Evolutionary conservation across 768 basidiomycete genomes (phyloP).

Genomic region (Hygrocybe coccinea): DNA sequence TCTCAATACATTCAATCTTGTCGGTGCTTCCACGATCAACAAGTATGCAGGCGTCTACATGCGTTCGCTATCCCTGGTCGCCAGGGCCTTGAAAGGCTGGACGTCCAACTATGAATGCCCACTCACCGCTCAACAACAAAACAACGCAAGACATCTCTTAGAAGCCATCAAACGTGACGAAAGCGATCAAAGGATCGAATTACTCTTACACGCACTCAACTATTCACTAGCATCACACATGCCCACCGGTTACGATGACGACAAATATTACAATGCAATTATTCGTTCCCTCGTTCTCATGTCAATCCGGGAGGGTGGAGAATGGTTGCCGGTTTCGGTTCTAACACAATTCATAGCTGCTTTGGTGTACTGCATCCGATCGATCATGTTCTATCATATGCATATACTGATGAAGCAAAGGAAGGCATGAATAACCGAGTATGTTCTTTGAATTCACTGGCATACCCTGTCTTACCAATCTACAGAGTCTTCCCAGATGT

Average conservation of each 20-base stretch:
- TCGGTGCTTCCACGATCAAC: neutral
- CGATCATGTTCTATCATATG: constrained; percentile 4
- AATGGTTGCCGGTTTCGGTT: neutral
- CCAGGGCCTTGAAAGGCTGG: neutral
- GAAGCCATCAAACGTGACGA: neutral
- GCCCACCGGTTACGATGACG: neutral
- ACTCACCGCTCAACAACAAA: neutral
- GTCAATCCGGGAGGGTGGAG: neutral
- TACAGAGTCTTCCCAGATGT: neutral
- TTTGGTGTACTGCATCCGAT: neutral
- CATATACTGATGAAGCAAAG: neutral
- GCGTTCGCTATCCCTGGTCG: neutral
- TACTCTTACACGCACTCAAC: neutral
- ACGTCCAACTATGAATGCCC: neutral
- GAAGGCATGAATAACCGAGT: neutral
- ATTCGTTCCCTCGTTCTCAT: neutral
- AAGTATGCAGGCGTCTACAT: neutral
- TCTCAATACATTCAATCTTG: neutral
- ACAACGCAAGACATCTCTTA: neutral
- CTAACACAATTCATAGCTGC: constrained; percentile 1
- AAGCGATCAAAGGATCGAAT: neutral
- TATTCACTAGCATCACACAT: neutral
- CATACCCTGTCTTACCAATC: neutral
- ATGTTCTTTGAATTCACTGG: neutral
- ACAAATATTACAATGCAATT: neutral